Conservation (phyloP, 495 filamentous ascomycete species). For the Aspergillus sparsus region DNA sequence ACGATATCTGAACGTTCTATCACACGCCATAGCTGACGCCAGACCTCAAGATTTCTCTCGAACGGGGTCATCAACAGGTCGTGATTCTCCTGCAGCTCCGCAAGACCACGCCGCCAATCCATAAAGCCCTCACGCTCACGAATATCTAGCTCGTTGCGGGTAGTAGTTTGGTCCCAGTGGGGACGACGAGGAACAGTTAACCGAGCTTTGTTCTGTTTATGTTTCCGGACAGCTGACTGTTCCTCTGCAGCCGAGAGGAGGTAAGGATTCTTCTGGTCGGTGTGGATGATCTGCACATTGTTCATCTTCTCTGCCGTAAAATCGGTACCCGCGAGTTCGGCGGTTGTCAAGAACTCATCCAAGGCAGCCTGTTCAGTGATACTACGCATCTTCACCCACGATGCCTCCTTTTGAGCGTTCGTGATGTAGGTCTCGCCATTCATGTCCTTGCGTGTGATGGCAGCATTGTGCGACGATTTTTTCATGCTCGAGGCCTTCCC, state of each 20-base stretch:
- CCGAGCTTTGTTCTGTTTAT: conserved; percentile 70
- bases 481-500: conserved; percentile 75
- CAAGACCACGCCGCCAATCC: conserved; percentile 86
- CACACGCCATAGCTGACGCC: conserved; percentile 97
- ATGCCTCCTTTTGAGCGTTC: conserved; percentile 48
- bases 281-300: conserved; percentile 97
- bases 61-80: conserved; percentile 98
- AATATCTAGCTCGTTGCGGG: conserved; percentile 74
- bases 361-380: conserved; percentile 96
- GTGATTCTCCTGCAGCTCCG: conserved; percentile 87
- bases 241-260: conserved; percentile 89
- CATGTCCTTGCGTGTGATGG: conserved; percentile 45
- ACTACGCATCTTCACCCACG: conserved; percentile 86
- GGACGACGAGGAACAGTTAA: conserved; percentile 91
- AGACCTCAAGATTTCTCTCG: conserved; percentile 96
- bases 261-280: conserved; percentile 92
- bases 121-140: conserved; percentile 80
- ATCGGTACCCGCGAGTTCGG: conserved; percentile 94
- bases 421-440: conserved; percentile 52
- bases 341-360: conserved; percentile 82
- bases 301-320: conserved; percentile 99
- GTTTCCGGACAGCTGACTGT: conserved; percentile 72
- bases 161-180: conserved; percentile 82
- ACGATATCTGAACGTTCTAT: conserved; percentile 95
- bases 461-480: conserved; percentile 64